Conservation (phyloP, 2,329 filamentous ascomycete genomes). For the Fusarium palustre region DNA sequence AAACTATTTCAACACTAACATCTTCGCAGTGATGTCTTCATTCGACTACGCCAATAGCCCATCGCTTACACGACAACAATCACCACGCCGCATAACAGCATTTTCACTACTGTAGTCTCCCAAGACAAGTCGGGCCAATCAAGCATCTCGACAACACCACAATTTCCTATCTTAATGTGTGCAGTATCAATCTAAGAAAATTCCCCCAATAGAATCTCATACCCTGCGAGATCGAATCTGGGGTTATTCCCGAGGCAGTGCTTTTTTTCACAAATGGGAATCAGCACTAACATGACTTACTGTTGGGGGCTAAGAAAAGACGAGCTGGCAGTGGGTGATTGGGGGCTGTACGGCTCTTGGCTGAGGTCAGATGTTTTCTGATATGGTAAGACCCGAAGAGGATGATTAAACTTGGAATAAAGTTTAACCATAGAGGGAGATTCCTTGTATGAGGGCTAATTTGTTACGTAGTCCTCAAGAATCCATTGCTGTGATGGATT, state of each 20-base stretch:
- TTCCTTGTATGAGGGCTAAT: too few relatives aligned
- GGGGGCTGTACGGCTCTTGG: slow-evolving; percentile 1
- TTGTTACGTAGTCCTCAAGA: too few relatives aligned
- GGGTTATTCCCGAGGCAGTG: background rate
- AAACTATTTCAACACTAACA: background rate
- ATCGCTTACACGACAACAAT: slow-evolving; percentile 6
- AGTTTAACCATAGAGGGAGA: background rate
- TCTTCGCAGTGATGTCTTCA: background rate
- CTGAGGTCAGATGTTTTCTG: slow-evolving; percentile 21
- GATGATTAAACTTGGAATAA: background rate
- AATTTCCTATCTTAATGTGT: background rate
- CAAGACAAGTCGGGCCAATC: background rate
- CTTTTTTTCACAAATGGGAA: background rate
- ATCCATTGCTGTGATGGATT: too few relatives aligned
- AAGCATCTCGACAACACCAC: background rate
- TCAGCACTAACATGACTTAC: slow-evolving; percentile 21
- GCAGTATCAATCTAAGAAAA: background rate
- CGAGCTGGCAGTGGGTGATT: slow-evolving; percentile 21
- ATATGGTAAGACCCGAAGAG: background rate
- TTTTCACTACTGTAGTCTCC: background rate
- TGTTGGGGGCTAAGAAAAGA: background rate
- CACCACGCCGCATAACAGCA: slow-evolving; percentile 1
- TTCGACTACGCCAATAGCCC: too few relatives aligned
- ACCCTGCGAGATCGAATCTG: background rate
- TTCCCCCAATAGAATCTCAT: background rate